Evolutionary conservation across 345 rosid genomes (phyloP), one percentile per base, ranked within the genome.

Genomic region (Corchorus capsularis): DNA sequence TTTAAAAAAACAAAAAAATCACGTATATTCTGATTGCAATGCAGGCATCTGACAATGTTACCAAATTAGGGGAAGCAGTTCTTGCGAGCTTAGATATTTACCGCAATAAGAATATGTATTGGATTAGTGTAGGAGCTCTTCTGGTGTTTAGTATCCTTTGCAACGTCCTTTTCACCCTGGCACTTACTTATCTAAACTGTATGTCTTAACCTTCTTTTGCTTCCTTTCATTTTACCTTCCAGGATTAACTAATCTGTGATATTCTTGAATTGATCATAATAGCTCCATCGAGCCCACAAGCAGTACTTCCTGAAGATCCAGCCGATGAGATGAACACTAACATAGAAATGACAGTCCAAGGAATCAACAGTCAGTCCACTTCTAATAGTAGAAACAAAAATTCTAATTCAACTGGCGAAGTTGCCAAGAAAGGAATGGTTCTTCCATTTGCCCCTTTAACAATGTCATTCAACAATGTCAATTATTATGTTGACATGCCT

Each of bases 201-300:
- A 77, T 83, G 93, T 16, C 34, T 10, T 39, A 39, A 39, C 4
- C 6, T 39, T 39, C 6, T 39, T 8, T 32, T 35, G 27, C 5
- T 46, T 32, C 15, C 17, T 41, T 16, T 41, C 17, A 20, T 35
- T 54, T 50, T 67, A 62, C 65, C 32, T 55, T 41, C 54, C 37
- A 50, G 34, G 73, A 39, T 6, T 81, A 8, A 32, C 41, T 63
- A 14, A 68, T 46, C 27, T 27, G 43, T 11, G 49, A 35, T 49
- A 39, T 41, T 13, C 17, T 53, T 2, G 8, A 32, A 32, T 7
- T 1, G 6, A 0, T 39, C 43, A 22, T 56, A 56, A 61, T 67
- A 89, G 93, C 93, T 73, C 86, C 72, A 62, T 83, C 89, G 47
- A 89, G 86, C 72, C 70, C 84, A 59, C 91, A 86, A 75, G 89